A percentile compares a stretch with the other conserved stretches of the same genome.
These are phyloP conservation scores for Phytophthora colocasiae DNA, from an alignment of 352 stramenopile species.

Conservation along the genomic window DNA sequence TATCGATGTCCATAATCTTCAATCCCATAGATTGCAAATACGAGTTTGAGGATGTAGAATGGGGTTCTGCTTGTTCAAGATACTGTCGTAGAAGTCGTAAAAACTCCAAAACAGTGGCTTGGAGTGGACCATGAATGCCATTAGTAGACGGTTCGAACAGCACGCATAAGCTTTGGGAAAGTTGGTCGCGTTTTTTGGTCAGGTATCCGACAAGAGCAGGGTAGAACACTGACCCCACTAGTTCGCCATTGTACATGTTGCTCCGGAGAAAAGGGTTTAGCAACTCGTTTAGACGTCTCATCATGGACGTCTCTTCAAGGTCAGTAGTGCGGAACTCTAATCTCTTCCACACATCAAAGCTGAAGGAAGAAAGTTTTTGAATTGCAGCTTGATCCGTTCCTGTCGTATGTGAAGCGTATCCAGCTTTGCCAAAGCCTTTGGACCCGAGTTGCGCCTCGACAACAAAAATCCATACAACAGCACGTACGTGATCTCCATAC, in stretches of 20 bases:
- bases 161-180: conserved; percentile 19
- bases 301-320: conserved; percentile 24
- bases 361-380: conserved; percentile 28
- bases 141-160: neutral
- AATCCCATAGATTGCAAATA: conserved; percentile 20
- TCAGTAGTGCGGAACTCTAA: conserved; percentile 26
- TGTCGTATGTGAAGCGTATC: conserved; percentile 11
- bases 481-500: conserved; percentile 26
- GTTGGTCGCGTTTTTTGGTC: conserved; percentile 14
- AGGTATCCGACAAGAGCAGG: conserved; percentile 23
- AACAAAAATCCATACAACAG: conserved; percentile 28
- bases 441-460: conserved; percentile 18
- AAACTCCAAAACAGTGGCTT: conserved; percentile 10
- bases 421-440: conserved; percentile 23
- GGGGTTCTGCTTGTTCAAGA: conserved; percentile 6
- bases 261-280: conserved; percentile 14
- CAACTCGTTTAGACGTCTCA: conserved; percentile 23
- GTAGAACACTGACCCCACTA: conserved; percentile 24
- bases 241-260: conserved; percentile 12
- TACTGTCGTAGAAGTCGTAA: conserved; percentile 8
- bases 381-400: conserved; percentile 27
- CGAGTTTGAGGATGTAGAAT: conserved; percentile 3
- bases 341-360: conserved; percentile 34
- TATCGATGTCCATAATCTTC: conserved; percentile 32
- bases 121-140: neutral